Percentiles rank a stretch among this genome's conserved stretches.
phyloP scores from a whole-genome alignment of 148 eudicot genomes.

The Chenopodium berlandieri region DNA sequence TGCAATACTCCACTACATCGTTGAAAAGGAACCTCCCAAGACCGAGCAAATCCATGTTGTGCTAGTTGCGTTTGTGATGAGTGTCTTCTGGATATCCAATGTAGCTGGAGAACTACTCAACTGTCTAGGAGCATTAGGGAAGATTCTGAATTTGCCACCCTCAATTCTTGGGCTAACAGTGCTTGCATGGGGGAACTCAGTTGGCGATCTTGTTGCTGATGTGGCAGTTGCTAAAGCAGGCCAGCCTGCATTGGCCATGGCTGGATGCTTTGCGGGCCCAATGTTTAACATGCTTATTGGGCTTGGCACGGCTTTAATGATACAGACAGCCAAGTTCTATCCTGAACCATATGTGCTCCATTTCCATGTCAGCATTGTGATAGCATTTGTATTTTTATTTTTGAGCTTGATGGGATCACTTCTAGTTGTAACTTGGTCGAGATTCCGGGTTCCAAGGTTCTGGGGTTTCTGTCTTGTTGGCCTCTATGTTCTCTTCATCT shows the following conservation, averaged over 20 bases:
- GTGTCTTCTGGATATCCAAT: slow-evolving; percentile 95
- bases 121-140: slow-evolving; percentile 79
- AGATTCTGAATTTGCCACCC: slow-evolving; percentile 64
- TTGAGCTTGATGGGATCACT: slow-evolving; percentile 94
- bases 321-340: slow-evolving; percentile 64
- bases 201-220: slow-evolving; percentile 97
- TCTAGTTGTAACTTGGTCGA: slow-evolving; percentile 71
- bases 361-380: slow-evolving; percentile 78
- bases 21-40: slow-evolving; percentile 87
- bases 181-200: slow-evolving; percentile 94
- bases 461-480: slow-evolving; percentile 99
- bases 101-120: slow-evolving; percentile 84
- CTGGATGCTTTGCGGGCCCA: slow-evolving; percentile 97
- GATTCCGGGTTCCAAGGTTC: slow-evolving; percentile 86
- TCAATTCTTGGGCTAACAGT: slow-evolving; percentile 86
- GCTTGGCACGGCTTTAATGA: slow-evolving; percentile 82
- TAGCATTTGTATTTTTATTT: slow-evolving; percentile 86
- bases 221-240: slow-evolving; percentile 97
- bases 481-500: slow-evolving; percentile 63
- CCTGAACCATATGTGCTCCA: slow-evolving; percentile 77
- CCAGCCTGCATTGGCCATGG: slow-evolving; percentile 98
- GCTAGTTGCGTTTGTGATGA: slow-evolving; percentile 73
- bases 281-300: slow-evolving; percentile 98
- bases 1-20: slow-evolving; percentile 64
- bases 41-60: slow-evolving; percentile 58